These are phyloP conservation scores for Fomitopsis betulina DNA, from an alignment of 1,284 basidiomycete species.

Conservation along the genomic window DNA sequence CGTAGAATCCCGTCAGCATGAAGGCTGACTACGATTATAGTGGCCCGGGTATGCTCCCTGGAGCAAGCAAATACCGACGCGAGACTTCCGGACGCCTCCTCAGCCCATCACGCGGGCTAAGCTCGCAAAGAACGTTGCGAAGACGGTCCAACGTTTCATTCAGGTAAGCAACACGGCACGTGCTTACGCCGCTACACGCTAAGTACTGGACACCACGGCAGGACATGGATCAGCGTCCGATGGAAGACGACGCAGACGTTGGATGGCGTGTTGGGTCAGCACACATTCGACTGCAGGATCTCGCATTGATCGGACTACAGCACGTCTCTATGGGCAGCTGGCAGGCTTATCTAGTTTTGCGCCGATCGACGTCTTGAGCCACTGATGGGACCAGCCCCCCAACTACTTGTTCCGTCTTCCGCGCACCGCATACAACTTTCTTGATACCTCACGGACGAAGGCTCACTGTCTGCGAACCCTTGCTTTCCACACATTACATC, in stretches of 20 bases:
- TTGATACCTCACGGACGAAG: neutral
- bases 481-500: no score
- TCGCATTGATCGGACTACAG: constrained; percentile 69
- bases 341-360: constrained; percentile 68
- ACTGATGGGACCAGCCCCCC: neutral
- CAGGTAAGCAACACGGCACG: constrained; percentile 18
- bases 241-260: constrained; percentile 56
- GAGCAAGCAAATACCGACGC: constrained; percentile 75
- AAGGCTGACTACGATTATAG: constrained; percentile 29
- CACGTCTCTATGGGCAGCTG: constrained; percentile 76
- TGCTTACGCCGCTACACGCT: constrained; percentile 7
- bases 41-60: constrained; percentile 76
- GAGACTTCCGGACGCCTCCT: constrained; percentile 70
- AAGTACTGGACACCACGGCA: constrained; percentile 20
- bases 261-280: constrained; percentile 56
- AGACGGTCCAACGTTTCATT: constrained; percentile 34
- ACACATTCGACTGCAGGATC: constrained; percentile 56
- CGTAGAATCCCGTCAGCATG: neutral
- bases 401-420: neutral
- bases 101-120: constrained; percentile 52
- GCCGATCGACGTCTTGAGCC: neutral
- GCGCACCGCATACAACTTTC: neutral
- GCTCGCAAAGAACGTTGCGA: constrained; percentile 36
- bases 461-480: no score
- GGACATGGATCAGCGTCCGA: constrained; percentile 42